These are phyloP conservation scores for Podila minutissima DNA, from an alignment of 192 early-diverging fungal species.

Conservation along the genomic window DNA sequence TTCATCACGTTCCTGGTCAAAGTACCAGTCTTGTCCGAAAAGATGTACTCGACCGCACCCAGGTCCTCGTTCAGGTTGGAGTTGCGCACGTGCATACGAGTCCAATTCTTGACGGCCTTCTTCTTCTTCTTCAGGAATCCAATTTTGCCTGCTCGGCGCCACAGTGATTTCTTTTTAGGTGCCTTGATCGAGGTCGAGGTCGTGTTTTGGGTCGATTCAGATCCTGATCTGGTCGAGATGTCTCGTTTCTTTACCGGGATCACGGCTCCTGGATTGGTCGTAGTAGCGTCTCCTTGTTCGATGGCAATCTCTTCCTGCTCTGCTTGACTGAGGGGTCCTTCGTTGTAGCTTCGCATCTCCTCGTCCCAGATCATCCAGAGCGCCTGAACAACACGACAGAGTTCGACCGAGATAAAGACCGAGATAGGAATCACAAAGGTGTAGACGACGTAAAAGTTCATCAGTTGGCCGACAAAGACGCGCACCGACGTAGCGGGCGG, in stretches of 20 bases:
- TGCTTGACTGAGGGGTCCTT: constrained; percentile 43
- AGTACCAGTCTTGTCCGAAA: constrained; percentile 82
- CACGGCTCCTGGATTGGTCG: constrained; percentile 1
- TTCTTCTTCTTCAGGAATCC: constrained; percentile 27
- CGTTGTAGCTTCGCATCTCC: constrained; percentile 60
- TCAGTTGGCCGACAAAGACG: constrained; percentile 50
- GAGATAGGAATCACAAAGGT: constrained; percentile 82
- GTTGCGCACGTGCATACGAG: constrained; percentile 51
- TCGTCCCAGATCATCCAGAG: constrained; percentile 72
- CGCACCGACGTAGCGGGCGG: constrained; percentile 4
- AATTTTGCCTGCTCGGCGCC: constrained; percentile 23
- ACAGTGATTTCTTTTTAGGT: constrained; percentile 24
- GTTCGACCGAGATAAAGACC: constrained; percentile 77
- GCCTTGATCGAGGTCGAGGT: constrained; percentile 9
- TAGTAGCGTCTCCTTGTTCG: constrained; percentile 19
- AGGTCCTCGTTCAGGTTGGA: constrained; percentile 89
- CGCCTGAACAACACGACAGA: constrained; percentile 72
- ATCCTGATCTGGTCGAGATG: background rate
- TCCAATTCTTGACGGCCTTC: constrained; percentile 46
- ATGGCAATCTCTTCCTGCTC: constrained; percentile 39
- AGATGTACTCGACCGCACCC: constrained; percentile 94
- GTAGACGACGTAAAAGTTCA: constrained; percentile 64
- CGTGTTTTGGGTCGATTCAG: constrained; percentile 16
- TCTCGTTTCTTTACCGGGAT: background rate
- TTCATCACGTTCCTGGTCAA: constrained; percentile 78